Conservation (phyloP, 768 basidiomycete genomes). For the Multifurca ochricompacta region DNA sequence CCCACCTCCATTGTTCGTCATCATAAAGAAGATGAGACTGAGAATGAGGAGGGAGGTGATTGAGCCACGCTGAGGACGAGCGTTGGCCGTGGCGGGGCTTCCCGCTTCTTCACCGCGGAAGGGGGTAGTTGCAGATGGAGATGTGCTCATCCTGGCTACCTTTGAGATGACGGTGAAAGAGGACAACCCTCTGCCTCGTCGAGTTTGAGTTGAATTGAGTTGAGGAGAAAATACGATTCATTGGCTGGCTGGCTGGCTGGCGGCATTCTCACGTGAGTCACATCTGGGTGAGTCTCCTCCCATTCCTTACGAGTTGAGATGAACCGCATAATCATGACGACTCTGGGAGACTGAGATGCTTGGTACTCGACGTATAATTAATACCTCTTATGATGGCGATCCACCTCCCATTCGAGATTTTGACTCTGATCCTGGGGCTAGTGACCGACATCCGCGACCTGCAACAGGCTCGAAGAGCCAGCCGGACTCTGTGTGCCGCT, state of each 20-base stretch:
- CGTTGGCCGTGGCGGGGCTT: background rate
- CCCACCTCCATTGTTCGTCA: slow-evolving; percentile 58
- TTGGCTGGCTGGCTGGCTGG: too few relatives aligned
- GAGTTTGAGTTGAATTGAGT: too few relatives aligned
- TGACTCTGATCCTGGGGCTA: background rate
- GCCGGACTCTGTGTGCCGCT: background rate
- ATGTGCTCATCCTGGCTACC: background rate
- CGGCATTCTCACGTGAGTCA: too few relatives aligned
- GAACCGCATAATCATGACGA: too few relatives aligned
- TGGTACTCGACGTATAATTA: too few relatives aligned
- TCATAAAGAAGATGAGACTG: slow-evolving; percentile 66
- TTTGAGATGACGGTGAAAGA: background rate
- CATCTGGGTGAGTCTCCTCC: too few relatives aligned
- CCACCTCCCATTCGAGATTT: background rate
- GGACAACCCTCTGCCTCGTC: too few relatives aligned
- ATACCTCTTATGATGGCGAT: too few relatives aligned
- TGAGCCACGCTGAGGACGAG: slow-evolving; percentile 44
- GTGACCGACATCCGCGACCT: background rate
- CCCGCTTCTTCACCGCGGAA: slow-evolving; percentile 4
- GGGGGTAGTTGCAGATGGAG: background rate
- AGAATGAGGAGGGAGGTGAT: slow-evolving; percentile 70
- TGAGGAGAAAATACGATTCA: too few relatives aligned
- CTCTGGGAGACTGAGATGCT: too few relatives aligned
- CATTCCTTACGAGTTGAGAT: too few relatives aligned
- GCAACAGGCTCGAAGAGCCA: background rate